Percentiles rank a stretch among this genome's conserved stretches.
These are phyloP conservation scores for Aaosphaeria pasadenensis DNA, from an alignment of 2,329 filamentous ascomycete species.

Conservation along the genomic window DNA sequence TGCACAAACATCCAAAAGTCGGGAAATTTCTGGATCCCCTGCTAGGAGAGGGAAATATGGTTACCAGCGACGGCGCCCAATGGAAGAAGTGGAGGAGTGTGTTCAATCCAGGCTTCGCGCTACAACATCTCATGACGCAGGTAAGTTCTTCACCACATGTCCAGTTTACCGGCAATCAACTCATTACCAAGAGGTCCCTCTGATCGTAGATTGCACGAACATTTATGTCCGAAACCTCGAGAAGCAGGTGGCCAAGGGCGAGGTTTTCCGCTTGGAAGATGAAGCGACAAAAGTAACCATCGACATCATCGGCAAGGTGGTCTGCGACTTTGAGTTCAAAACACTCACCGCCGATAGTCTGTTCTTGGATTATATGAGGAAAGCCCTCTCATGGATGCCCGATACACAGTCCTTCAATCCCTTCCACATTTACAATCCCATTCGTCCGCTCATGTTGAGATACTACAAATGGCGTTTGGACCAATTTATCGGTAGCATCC, in stretches of 20 bases:
- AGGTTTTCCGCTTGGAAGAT: conserved; percentile 41
- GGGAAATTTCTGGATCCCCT: conserved; percentile 32
- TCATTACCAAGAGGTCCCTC: conserved; percentile 26
- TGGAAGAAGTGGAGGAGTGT: conserved; percentile 45
- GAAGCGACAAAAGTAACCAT: conserved; percentile 40
- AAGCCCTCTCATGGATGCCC: conserved; percentile 33
- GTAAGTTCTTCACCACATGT: conserved; percentile 4
- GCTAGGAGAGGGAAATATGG: conserved; percentile 36
- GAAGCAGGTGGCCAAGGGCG: conserved; percentile 29
- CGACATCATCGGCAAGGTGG: conserved; percentile 42
- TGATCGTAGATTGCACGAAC: conserved; percentile 34
- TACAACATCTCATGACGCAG: conserved; percentile 38
- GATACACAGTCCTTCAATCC: conserved; percentile 31
- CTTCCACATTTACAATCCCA: conserved; percentile 35
- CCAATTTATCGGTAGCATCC: conserved; percentile 30
- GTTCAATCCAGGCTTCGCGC: conserved; percentile 44
- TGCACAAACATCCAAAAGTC: conserved; percentile 32
- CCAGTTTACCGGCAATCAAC: neutral
- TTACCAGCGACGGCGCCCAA: conserved; percentile 33
- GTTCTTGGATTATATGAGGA: conserved; percentile 36
- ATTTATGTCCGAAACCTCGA: conserved; percentile 34
- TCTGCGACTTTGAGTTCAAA: conserved; percentile 38
- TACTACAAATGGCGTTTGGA: conserved; percentile 39
- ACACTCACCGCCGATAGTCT: conserved; percentile 32
- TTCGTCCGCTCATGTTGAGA: conserved; percentile 29